Percentiles rank a stretch among this genome's conserved stretches.
Evolutionary conservation across 768 basidiomycete genomes (phyloP).

Genomic region (Boletus rubropictus): DNA sequence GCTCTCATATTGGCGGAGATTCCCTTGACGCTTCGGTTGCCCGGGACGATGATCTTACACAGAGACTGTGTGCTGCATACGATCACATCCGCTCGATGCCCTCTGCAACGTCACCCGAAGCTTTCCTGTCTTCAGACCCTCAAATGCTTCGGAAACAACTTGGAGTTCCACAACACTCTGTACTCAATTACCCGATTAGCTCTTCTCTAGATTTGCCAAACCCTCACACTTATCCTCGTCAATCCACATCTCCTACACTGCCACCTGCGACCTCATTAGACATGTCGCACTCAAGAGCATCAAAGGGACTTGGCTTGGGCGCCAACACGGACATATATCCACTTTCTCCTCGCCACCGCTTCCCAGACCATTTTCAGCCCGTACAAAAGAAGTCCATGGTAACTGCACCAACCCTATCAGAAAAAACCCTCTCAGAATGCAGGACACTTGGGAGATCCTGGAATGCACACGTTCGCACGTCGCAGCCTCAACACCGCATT

Average conservation of each 20-base stretch:
- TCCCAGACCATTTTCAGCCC: neutral
- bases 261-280: neutral
- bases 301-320: constrained; percentile 1
- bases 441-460: neutral
- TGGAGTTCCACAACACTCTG: constrained; percentile 29
- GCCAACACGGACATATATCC: constrained; percentile 4
- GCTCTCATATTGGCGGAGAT: neutral
- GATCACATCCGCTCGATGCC: constrained; percentile 22
- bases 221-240: constrained; percentile 12
- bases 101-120: constrained; percentile 6
- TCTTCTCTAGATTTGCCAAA: constrained; percentile 22
- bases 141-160: constrained; percentile 25
- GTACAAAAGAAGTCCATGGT: neutral
- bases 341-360: neutral
- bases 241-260: neutral
- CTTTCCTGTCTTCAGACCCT: constrained; percentile 22
- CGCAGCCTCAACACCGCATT: neutral
- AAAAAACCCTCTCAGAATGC: neutral
- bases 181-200: constrained; percentile 17
- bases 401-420: neutral
- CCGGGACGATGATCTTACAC: constrained; percentile 17
- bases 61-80: constrained; percentile 22
- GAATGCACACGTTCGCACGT: neutral
- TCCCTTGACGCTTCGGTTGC: neutral
- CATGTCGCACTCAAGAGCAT: neutral